Evolutionary conservation across 768 basidiomycete genomes (phyloP), one percentile per base, ranked within the genome.

Genomic region (Agrocybe praecox): DNA sequence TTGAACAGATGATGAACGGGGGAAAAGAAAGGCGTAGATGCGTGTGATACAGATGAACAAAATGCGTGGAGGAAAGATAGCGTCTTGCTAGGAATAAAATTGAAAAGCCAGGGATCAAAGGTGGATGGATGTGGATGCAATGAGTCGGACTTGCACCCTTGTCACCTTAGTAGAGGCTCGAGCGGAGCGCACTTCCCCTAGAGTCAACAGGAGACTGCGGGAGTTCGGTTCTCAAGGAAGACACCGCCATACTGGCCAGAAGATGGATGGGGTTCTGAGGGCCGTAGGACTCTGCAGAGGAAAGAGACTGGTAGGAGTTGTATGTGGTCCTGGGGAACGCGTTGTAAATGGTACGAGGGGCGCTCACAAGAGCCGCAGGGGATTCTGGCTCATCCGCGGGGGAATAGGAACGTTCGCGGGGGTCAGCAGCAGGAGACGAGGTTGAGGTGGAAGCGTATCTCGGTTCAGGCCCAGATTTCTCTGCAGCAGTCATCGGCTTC

Each of bases 221-320:
- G 19, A 78, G 63, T 57, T 77, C 76, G 6, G 78, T 79, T 44
- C 78, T 69, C 24, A 79, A 65, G 14, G 77, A 78, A 8, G 78
- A 79, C 33, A 78, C 72, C 4, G 77, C 77, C 74, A 79, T 77
- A 55, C 75, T 76, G 17, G 74, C 73, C 19, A 71, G 65, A 40
- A 72, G 67, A 26, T 67, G 67, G 42, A 64, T 63, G 8, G 71
- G 58, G 26, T 63, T 65, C 22, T 61, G 59, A 5, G 63, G 56
- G 42, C 56, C 50, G 43, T 57, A 60, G 34, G 54, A 64, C 19
- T 49, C 53, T 34, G 49, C 48, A 36, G 21, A 29, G 8, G 62
- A 49, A 18, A 57, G 34, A 7, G 56, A 47, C 24, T 52, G 55
- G 23, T 48, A 32, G 12, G 49, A 53, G 43, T 40, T 33, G 26